Evolutionary conservation across 2,329 filamentous ascomycete genomes (phyloP).

Genomic region (Ophiostoma triangulosporum): DNA sequence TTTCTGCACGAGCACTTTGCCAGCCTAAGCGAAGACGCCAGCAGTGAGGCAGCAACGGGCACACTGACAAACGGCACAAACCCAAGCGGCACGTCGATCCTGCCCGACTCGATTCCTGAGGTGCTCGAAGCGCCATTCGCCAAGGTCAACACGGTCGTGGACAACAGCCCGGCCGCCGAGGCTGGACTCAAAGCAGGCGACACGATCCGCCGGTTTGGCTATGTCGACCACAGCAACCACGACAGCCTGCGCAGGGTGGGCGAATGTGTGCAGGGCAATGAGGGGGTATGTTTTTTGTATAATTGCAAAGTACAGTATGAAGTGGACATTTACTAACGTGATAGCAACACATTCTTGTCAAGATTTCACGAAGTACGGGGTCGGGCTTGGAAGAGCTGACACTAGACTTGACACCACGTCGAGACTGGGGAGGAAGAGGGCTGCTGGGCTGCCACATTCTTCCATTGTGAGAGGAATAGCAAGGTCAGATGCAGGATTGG

Average conservation of each 20-base stretch:
- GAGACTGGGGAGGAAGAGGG: conserved; percentile 82
- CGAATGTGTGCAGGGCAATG: conserved; percentile 79
- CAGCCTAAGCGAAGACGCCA: conserved; percentile 41
- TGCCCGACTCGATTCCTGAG: conserved; percentile 23
- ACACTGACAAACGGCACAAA: conserved; percentile 8
- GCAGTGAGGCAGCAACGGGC: conserved; percentile 17
- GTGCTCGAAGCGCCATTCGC: conserved; percentile 52
- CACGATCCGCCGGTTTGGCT: conserved; percentile 71
- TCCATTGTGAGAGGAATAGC: conserved; percentile 44
- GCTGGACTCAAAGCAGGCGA: conserved; percentile 76
- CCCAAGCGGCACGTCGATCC: conserved; percentile 11
- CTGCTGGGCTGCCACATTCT: conserved; percentile 83
- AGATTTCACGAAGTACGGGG: conserved; percentile 38
- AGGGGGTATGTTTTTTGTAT: conserved; percentile 56
- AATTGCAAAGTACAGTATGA: background rate
- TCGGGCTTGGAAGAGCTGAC: conserved; percentile 43
- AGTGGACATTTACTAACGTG: background rate
- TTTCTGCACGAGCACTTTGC: conserved; percentile 85
- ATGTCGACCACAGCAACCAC: conserved; percentile 71
- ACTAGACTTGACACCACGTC: conserved; percentile 60
- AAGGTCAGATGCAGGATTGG: too few relatives aligned
- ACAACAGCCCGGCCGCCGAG: conserved; percentile 64
- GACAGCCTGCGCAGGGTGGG: conserved; percentile 74
- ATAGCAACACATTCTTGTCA: conserved; percentile 59
- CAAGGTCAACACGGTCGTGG: conserved; percentile 71